Base-by-base conservation (phyloP, 139 green algal species). In the Micractinium conductrix region DNA sequence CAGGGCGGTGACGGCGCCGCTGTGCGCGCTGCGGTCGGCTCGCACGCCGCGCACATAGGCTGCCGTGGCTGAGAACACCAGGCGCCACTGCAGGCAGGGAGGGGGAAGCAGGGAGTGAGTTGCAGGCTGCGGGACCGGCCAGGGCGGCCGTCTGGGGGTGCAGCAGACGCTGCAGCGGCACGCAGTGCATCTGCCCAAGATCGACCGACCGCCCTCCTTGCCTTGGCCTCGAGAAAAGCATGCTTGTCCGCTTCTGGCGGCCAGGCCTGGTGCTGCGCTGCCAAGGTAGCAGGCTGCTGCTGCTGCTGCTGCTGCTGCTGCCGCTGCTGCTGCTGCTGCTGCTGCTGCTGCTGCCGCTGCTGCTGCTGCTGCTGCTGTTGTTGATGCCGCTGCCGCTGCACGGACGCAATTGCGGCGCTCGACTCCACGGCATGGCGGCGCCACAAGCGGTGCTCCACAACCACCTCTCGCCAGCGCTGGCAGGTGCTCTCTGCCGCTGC, bases 31-130 rank as follows among this genome's bases (percentile, higher is more conserved):
- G 8, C 55, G 7, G 10, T 62, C 72, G 2, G 48, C 44, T n/a
- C 72, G n/a, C 2, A 63, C 44, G 14, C 44, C n/a, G 17, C 70
- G 42, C 2, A 63, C 28, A 38, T 43, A 38, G 28, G 43, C n/a
- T 21, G n/a, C 30, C 0, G 72, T 44, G 2, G 2, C 4, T 16
- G 44, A 38, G 4, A 68, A 81, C 4, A 48, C 45, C 12, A 37
- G 50, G 50, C 21, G 9, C 74, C 74, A 81, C 74, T 81, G 50
- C 48, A 35, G 48, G 48, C 28, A 19, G 71, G 44, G 22, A 79
- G 5, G 44, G 30, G 4, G 50, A 19, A 45, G 45, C 19, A 30
- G 68, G 21, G 19, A 38, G 22, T 17, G 21, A 21, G 2, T 26
- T 33, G 38, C 19, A 74, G 38, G 21, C n/a, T n/a, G n/a, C n/a